phyloP scores from a whole-genome alignment of 257 asterid species.

The Solanum chiquidenum region DNA sequence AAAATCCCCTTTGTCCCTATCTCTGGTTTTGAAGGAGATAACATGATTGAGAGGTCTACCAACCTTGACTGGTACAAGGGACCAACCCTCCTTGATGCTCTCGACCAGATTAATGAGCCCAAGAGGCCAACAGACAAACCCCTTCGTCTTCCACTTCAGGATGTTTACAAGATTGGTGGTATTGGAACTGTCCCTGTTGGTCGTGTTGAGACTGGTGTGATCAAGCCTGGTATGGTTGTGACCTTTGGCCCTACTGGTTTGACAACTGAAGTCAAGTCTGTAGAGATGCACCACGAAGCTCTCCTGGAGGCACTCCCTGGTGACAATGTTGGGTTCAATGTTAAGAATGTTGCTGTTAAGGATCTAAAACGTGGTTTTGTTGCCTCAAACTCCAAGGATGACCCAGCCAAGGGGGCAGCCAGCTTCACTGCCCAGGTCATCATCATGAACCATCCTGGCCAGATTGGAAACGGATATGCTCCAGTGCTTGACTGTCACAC shows the following conservation, averaged over 20 bases:
- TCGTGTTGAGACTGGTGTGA: neutral
- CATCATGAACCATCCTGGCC: constrained; percentile 75
- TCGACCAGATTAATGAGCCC: constrained; percentile 50
- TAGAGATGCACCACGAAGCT: neutral
- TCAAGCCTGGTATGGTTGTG: neutral
- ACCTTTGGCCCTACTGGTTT: neutral
- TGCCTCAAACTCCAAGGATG: constrained; percentile 74
- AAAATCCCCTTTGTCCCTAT: constrained; percentile 47
- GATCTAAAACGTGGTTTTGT: neutral
- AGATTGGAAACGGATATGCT: constrained; percentile 59
- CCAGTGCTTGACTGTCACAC: constrained; percentile 66
- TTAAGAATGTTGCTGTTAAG: neutral
- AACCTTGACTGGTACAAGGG: constrained; percentile 88
- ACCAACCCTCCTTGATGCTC: constrained; percentile 73
- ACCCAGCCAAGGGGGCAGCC: constrained; percentile 68
- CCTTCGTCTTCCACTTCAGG: constrained; percentile 84
- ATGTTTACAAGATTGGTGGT: constrained; percentile 48
- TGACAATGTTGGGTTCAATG: neutral
- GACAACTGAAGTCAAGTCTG: neutral
- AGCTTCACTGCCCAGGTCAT: constrained; percentile 62
- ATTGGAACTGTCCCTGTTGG: neutral
- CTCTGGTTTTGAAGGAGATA: constrained; percentile 62
- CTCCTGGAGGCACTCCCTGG: neutral
- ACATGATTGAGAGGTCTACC: constrained; percentile 72
- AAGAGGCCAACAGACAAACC: constrained; percentile 87